Percentiles rank a stretch among this genome's conserved stretches.
Evolutionary conservation across 768 basidiomycete genomes (phyloP).

Genomic region (Mycena floridula): DNA sequence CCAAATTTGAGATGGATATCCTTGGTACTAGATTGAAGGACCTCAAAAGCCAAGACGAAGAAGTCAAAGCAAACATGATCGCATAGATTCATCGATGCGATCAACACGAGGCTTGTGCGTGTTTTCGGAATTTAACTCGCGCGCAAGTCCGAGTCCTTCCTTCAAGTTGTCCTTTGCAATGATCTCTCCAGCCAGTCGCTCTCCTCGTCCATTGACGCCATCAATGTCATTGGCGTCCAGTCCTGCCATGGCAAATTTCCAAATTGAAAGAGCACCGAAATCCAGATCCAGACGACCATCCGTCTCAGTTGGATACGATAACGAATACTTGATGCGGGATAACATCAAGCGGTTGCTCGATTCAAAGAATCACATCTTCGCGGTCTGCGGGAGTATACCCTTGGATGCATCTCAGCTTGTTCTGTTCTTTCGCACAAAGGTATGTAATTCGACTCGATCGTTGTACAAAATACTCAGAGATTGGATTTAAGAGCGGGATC

Average conservation of each 20-base stretch:
- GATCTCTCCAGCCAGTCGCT: too few species aligned
- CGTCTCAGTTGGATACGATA: conserved; percentile 34
- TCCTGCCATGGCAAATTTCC: conserved; percentile 42
- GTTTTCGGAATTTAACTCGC: not conserved
- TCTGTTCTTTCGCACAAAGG: conserved; percentile 78
- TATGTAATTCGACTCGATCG: conserved; percentile 21
- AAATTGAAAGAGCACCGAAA: conserved; percentile 48
- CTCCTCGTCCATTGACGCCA: too few species aligned
- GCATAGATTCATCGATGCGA: too few species aligned
- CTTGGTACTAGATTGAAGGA: too few species aligned
- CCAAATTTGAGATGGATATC: too few species aligned
- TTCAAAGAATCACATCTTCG: conserved; percentile 57
- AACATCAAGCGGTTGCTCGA: conserved; percentile 49
- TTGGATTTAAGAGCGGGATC: conserved; percentile 65
- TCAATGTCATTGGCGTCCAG: too few species aligned
- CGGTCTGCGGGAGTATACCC: conserved; percentile 62
- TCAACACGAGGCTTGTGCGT: not conserved
- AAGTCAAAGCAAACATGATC: too few species aligned
- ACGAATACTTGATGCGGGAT: conserved; percentile 47
- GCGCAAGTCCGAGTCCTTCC: too few species aligned
- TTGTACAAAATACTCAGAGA: conserved; percentile 6
- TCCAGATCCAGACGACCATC: conserved; percentile 22
- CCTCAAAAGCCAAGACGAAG: too few species aligned
- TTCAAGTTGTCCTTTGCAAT: too few species aligned
- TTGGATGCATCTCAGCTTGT: conserved; percentile 61